A percentile compares a stretch with the other conserved stretches of the same genome.
phyloP scores from a whole-genome alignment of 176 grass and related monocot genomes.

The Avena atlantica region DNA sequence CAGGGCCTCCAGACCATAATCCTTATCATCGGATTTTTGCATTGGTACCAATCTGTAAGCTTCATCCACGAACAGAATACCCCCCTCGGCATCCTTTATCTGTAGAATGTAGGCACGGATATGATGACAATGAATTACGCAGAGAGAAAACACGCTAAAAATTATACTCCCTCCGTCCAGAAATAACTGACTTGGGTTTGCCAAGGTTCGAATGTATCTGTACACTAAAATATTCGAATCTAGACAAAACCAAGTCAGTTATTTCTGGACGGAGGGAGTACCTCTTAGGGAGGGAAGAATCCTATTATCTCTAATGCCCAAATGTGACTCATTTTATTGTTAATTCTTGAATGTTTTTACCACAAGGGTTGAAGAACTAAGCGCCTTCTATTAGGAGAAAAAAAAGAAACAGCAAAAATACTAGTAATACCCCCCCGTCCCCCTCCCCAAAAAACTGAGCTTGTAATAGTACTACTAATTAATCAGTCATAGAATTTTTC shows the following conservation, averaged over 20 bases:
- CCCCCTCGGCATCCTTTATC: slow-evolving; percentile 92
- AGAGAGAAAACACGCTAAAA: not conserved
- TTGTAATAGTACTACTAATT: slow-evolving; percentile 10
- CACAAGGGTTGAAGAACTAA: not conserved
- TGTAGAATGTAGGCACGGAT: slow-evolving; percentile 32
- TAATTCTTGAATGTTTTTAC: slow-evolving; percentile 1
- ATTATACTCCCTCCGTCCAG: too few relatives aligned
- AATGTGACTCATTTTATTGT: not conserved
- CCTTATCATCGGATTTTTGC: slow-evolving; percentile 92
- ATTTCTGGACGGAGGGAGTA: too few relatives aligned
- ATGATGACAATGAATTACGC: slow-evolving; percentile 22
- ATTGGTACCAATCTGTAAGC: slow-evolving; percentile 93
- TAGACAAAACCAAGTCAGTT: too few relatives aligned
- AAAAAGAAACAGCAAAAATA: not conserved
- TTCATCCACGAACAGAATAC: slow-evolving; percentile 95
- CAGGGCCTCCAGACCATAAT: slow-evolving; percentile 95
- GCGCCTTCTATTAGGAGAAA: not conserved
- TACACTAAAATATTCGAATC: too few relatives aligned
- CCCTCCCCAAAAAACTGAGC: not conserved
- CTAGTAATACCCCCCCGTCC: not conserved
- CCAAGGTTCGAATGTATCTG: too few relatives aligned
- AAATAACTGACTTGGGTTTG: too few relatives aligned
- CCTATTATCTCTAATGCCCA: not conserved
- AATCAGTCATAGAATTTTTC: too few relatives aligned
- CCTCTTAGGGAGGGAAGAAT: not conserved